Evolutionary conservation across 1,284 basidiomycete genomes (phyloP).

Genomic region (Irpex sp.): DNA sequence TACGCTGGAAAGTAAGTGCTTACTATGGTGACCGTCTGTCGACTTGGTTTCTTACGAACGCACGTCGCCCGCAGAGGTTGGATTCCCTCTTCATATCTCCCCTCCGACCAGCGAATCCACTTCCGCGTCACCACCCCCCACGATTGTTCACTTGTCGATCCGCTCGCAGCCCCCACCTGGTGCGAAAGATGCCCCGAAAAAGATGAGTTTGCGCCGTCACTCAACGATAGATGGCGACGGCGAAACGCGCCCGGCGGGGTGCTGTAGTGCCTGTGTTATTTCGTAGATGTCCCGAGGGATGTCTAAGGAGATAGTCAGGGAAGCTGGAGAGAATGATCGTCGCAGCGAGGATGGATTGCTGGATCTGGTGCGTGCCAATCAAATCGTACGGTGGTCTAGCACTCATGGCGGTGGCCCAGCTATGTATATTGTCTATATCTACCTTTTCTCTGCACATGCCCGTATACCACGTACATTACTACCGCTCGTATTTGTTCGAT

Average conservation of each 20-base stretch:
- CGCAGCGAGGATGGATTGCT: background rate
- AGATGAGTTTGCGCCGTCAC: conserved; percentile 28
- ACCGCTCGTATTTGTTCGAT: background rate
- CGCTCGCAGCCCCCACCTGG: conserved; percentile 56
- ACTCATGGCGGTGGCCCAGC: background rate
- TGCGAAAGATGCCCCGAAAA: conserved; percentile 51
- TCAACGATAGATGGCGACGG: conserved; percentile 11
- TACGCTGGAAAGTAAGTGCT: conserved; percentile 60
- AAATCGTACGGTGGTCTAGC: background rate
- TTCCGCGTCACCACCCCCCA: conserved; percentile 39
- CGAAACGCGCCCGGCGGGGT: conserved; percentile 22
- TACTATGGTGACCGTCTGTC: background rate
- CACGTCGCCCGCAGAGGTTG: conserved; percentile 36
- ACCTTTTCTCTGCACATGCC: background rate
- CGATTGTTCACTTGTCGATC: conserved; percentile 80
- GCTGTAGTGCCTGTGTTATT: conserved; percentile 25
- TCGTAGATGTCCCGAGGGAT: conserved; percentile 15
- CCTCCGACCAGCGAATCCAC: conserved; percentile 15
- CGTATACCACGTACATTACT: conserved; percentile 1
- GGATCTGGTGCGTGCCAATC: background rate
- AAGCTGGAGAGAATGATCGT: background rate
- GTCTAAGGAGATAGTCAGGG: background rate
- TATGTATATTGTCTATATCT: background rate
- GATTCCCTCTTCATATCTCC: conserved; percentile 43
- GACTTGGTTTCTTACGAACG: conserved; percentile 8